phyloP scores from a whole-genome alignment of 23 red algal species.

The Pyropia haitanensis region DNA sequence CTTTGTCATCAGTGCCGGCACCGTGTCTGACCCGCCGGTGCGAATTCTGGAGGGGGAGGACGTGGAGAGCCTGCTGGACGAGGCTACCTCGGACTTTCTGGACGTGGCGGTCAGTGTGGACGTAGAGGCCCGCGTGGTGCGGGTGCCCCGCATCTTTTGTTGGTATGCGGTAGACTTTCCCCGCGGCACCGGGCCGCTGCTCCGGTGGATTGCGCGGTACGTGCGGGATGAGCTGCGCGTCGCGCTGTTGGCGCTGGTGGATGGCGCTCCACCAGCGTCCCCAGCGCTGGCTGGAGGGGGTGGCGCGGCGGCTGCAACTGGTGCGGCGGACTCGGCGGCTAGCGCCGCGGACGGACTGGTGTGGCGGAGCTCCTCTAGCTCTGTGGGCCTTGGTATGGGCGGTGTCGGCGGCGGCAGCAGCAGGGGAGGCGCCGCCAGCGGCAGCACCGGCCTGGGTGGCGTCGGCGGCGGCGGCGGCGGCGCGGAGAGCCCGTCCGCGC shows the following conservation, averaged over 20 bases:
- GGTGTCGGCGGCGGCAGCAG: no score
- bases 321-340: no score
- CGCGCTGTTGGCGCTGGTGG: slow-evolving; percentile 36
- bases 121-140: slow-evolving; percentile 33
- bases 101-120: slow-evolving; percentile 57
- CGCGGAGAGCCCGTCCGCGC: not conserved
- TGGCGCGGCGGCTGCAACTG: no score
- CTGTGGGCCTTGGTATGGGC: no score
- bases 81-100: slow-evolving; percentile 81
- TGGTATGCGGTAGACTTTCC: slow-evolving; percentile 97
- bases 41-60: slow-evolving; percentile 94
- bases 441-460: no score
- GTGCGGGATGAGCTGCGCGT: slow-evolving; percentile 44
- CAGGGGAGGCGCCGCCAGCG: no score
- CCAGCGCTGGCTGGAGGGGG: no score
- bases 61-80: slow-evolving; percentile 76
- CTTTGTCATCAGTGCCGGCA: slow-evolving; percentile 96
- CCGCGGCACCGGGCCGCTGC: slow-evolving; percentile 22
- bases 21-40: slow-evolving; percentile 85
- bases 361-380: no score
- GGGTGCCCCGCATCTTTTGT: slow-evolving; percentile 84
- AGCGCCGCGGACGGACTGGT: no score
- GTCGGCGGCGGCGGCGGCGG: no score
- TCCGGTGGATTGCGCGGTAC: slow-evolving; percentile 71
- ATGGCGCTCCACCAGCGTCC: not conserved